Evolutionary conservation across 768 basidiomycete genomes (phyloP).

Genomic region (Suillus brevipes): DNA sequence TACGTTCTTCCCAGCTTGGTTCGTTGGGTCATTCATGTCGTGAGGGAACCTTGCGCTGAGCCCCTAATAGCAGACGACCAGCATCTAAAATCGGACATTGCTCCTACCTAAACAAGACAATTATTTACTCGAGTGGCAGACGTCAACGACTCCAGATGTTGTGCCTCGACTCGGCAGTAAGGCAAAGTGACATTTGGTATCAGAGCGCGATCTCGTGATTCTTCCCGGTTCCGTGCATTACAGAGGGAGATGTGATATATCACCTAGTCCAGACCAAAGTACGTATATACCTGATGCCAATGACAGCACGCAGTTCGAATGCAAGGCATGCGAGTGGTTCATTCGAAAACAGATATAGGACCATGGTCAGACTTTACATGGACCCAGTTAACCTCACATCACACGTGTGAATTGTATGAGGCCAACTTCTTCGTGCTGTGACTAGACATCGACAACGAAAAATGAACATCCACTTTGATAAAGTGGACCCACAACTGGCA

Average conservation of each 20-base stretch:
- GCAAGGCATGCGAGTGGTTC: background rate
- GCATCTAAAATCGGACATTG: background rate
- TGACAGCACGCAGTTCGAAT: background rate
- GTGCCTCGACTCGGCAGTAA: background rate
- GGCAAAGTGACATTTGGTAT: background rate
- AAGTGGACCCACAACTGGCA: background rate
- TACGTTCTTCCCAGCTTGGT: background rate
- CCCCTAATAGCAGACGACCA: background rate
- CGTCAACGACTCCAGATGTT: background rate
- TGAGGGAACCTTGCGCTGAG: background rate
- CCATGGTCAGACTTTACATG: background rate
- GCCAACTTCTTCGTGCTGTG: background rate
- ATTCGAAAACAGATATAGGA: background rate
- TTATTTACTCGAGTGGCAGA: background rate
- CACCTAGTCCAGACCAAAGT: background rate
- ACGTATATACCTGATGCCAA: background rate
- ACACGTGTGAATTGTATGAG: background rate
- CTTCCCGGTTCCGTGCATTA: background rate
- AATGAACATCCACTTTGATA: background rate
- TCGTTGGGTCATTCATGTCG: background rate
- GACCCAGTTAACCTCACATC: too few relatives aligned
- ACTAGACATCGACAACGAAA: background rate
- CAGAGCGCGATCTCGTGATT: background rate
- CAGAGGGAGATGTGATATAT: background rate
- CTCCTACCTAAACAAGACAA: background rate